Conservation (phyloP, 2,329 filamentous ascomycete species). For the Colletotrichum tofieldiae region DNA sequence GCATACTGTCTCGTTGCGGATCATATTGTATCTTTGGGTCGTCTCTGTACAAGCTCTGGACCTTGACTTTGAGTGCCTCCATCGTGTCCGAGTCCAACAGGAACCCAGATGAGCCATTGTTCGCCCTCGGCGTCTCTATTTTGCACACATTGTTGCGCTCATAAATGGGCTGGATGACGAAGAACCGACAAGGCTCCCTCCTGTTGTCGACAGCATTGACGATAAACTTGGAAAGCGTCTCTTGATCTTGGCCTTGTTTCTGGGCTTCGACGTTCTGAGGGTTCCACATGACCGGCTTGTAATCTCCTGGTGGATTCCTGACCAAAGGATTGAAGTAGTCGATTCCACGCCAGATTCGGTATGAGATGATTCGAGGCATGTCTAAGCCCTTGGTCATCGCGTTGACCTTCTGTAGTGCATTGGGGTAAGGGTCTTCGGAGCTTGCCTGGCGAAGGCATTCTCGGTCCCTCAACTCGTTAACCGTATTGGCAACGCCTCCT, state of each 20-base stretch:
- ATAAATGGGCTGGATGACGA: slow-evolving; percentile 40
- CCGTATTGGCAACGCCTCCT: neutral
- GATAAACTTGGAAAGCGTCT: slow-evolving; percentile 34
- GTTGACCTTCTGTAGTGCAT: slow-evolving; percentile 17
- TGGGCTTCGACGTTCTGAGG: neutral
- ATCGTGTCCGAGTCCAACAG: neutral
- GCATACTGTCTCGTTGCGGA: slow-evolving; percentile 15
- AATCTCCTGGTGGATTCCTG: neutral
- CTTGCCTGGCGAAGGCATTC: slow-evolving; percentile 9
- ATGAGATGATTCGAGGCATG: slow-evolving; percentile 9
- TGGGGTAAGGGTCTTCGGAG: slow-evolving; percentile 21
- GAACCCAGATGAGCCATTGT: slow-evolving; percentile 11
- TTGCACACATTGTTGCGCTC: neutral
- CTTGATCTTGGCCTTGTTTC: slow-evolving; percentile 7
- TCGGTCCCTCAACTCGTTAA: neutral
- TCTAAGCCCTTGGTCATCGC: neutral
- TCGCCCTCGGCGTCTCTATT: neutral
- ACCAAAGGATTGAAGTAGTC: slow-evolving; percentile 36
- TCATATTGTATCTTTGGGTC: slow-evolving; percentile 12
- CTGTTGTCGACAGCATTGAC: neutral
- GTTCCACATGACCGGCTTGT: slow-evolving; percentile 25
- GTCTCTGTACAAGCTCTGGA: slow-evolving; percentile 15
- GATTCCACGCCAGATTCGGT: slow-evolving; percentile 37
- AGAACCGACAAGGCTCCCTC: slow-evolving; percentile 30
- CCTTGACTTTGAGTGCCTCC: slow-evolving; percentile 23